phyloP scores from a whole-genome alignment of 2,329 filamentous ascomycete species.

The Hypoxylon sp. region DNA sequence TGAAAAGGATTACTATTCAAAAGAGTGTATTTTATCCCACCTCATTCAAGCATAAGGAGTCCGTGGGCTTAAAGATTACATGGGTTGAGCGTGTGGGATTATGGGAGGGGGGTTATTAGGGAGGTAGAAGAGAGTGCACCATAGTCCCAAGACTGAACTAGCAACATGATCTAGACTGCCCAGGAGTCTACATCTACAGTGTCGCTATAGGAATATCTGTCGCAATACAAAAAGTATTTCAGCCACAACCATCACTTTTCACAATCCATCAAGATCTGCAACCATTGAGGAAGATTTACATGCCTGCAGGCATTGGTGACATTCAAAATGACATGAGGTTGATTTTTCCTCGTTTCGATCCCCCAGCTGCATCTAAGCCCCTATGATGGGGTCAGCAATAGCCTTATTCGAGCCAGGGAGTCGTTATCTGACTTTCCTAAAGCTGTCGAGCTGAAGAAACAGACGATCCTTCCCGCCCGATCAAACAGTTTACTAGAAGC shows the following conservation, averaged over 20 bases:
- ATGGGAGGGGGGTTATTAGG: conserved; percentile 10
- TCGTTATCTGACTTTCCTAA: conserved; percentile 2
- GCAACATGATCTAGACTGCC: conserved; percentile 27
- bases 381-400: background rate
- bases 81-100: conserved; percentile 27
- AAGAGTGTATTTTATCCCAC: conserved; percentile 33
- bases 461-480: conserved; percentile 36
- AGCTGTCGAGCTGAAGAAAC: conserved; percentile 28
- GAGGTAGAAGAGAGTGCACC: conserved; percentile 32
- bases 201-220: conserved; percentile 23
- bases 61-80: conserved; percentile 23
- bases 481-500: conserved; percentile 16
- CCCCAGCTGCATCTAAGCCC: background rate
- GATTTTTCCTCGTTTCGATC: conserved; percentile 18
- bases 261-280: background rate
- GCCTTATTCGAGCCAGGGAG: background rate
- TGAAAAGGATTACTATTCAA: conserved; percentile 43
- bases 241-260: background rate
- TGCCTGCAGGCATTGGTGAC: background rate
- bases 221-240: conserved; percentile 26
- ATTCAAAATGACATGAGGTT: conserved; percentile 11
- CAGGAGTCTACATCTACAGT: conserved; percentile 24
- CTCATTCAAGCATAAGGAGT: conserved; percentile 26
- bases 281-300: background rate
- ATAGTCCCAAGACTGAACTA: conserved; percentile 33